These are phyloP conservation scores for Aspergillus brunneoviolaceus DNA, from an alignment of 2,329 filamentous ascomycete genomes.

Conservation along the genomic window DNA sequence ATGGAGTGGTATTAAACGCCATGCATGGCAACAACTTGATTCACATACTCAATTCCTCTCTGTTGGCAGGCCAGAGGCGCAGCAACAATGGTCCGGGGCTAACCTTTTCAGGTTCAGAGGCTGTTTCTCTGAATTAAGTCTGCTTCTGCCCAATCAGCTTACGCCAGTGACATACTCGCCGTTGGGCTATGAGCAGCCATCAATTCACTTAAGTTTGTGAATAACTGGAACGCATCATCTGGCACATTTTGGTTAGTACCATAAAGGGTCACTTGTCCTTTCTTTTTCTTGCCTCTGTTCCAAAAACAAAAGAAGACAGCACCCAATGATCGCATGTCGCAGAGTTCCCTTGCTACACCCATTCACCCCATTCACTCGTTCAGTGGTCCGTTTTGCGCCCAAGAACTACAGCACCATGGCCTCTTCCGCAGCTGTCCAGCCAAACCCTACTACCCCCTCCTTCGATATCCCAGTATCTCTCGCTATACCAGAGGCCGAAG, in stretches of 20 bases:
- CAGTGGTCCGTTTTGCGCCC: background rate
- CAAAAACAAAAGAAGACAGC: background rate
- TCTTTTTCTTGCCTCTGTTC: too few species aligned
- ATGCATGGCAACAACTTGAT: too few species aligned
- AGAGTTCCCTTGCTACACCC: background rate
- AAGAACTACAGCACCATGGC: background rate
- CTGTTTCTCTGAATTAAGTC: background rate
- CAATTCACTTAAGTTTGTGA: background rate
- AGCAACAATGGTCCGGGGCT: too few species aligned
- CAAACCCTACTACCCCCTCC: background rate
- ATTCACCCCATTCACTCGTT: background rate
- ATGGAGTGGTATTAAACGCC: too few species aligned
- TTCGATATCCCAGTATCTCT: background rate
- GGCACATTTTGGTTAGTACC: too few species aligned
- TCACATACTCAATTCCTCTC: too few species aligned
- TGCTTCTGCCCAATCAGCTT: background rate
- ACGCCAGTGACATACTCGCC: background rate
- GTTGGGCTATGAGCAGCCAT: background rate
- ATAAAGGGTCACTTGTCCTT: too few species aligned
- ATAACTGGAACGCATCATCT: background rate
- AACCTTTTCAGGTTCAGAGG: conserved; percentile 25
- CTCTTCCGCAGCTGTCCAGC: background rate
- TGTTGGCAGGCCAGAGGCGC: too few species aligned
- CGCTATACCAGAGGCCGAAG: conserved; percentile 39
- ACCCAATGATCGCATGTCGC: background rate